phyloP scores from a whole-genome alignment of 345 rosid species.

The Linum usitatissimum region DNA sequence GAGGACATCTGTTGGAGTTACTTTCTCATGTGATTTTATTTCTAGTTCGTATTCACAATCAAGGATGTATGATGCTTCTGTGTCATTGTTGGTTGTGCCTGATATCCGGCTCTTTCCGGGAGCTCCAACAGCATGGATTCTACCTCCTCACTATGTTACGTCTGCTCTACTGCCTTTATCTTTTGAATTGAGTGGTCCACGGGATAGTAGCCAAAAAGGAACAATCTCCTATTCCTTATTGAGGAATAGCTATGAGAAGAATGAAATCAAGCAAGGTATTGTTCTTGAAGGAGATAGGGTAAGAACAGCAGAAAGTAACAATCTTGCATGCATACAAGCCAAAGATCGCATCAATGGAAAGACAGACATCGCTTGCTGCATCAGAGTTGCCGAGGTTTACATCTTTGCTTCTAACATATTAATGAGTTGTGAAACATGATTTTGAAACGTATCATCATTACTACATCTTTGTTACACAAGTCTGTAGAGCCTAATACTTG shows the following conservation, averaged over 20 bases:
- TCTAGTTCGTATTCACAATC: constrained; percentile 53
- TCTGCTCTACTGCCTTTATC: constrained; percentile 59
- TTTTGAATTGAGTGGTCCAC: constrained; percentile 32
- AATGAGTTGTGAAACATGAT: background rate
- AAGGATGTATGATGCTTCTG: constrained; percentile 53
- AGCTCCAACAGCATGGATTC: constrained; percentile 73
- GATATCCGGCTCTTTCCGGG: constrained; percentile 87
- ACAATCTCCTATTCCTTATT: constrained; percentile 51
- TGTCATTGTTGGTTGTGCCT: constrained; percentile 54
- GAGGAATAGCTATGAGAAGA: constrained; percentile 40
- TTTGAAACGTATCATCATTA: constrained; percentile 2
- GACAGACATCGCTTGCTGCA: constrained; percentile 75
- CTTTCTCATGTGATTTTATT: constrained; percentile 72
- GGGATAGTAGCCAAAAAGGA: constrained; percentile 55
- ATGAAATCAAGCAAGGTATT: constrained; percentile 37
- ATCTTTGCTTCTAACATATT: background rate
- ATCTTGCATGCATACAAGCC: constrained; percentile 78
- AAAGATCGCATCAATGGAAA: constrained; percentile 75
- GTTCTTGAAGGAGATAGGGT: constrained; percentile 52
- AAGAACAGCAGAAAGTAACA: constrained; percentile 53
- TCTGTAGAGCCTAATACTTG: background rate
- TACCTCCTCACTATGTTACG: constrained; percentile 73
- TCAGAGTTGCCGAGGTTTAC: constrained; percentile 81
- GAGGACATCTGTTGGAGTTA: constrained; percentile 46
- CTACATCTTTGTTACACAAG: background rate